phyloP scores from a whole-genome alignment of 352 stramenopile species.

The Albugo laibachii region DNA sequence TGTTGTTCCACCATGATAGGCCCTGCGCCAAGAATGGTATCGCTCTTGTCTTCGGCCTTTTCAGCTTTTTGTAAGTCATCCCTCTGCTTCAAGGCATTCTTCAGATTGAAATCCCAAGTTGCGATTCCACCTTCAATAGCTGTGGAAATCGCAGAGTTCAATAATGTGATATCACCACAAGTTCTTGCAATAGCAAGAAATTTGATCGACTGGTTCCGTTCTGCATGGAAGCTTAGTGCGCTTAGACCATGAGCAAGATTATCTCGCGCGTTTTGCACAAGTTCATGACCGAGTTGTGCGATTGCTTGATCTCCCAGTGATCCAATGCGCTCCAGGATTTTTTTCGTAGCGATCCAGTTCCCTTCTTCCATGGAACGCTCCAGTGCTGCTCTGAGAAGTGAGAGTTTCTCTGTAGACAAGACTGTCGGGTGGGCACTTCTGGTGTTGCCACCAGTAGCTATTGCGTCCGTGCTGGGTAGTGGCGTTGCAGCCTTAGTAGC shows the following conservation, averaged over 20 bases:
- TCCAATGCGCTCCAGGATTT: slow-evolving; percentile 21
- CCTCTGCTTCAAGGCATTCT: slow-evolving; percentile 45
- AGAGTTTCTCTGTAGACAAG: slow-evolving; percentile 7
- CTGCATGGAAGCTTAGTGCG: slow-evolving; percentile 20
- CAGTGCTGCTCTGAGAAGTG: slow-evolving; percentile 12
- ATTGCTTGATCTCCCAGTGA: slow-evolving; percentile 14
- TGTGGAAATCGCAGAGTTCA: slow-evolving; percentile 45
- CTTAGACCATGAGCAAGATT: slow-evolving; percentile 12
- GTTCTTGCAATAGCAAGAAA: slow-evolving; percentile 48
- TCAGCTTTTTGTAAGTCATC: slow-evolving; percentile 19
- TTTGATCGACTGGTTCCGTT: slow-evolving; percentile 61
- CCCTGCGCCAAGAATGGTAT: too few species aligned
- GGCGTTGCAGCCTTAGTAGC: not conserved
- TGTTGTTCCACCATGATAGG: too few species aligned
- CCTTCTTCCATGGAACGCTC: slow-evolving; percentile 45
- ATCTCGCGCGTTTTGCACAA: slow-evolving; percentile 1
- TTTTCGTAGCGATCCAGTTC: slow-evolving; percentile 40
- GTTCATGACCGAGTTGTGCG: not conserved
- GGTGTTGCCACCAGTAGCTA: not conserved
- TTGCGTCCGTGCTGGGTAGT: too few species aligned
- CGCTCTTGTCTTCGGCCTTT: too few species aligned
- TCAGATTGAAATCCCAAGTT: slow-evolving; percentile 69
- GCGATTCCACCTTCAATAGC: slow-evolving; percentile 33
- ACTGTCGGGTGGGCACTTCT: slow-evolving; percentile 14
- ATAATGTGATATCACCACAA: slow-evolving; percentile 37